Conservation (phyloP, 768 basidiomycete genomes). For the Naematelia aurantialba region DNA sequence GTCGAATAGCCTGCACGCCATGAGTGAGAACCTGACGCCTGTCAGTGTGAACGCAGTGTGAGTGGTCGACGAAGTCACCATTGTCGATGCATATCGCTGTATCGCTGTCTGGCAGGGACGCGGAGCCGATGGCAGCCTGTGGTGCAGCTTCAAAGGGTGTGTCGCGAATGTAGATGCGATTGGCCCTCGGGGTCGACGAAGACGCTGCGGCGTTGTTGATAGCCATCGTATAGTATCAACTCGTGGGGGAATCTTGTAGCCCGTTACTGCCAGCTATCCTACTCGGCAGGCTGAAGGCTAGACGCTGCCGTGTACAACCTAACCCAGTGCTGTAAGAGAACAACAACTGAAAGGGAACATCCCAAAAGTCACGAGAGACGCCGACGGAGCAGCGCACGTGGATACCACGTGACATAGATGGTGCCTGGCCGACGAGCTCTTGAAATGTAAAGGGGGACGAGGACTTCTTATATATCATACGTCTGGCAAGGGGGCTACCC, state of each 20-base stretch:
- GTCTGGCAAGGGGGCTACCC: too few relatives aligned
- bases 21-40: constrained; percentile 62
- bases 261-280: background rate
- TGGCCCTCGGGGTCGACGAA: constrained; percentile 14
- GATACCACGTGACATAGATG: background rate
- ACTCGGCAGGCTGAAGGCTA: too few relatives aligned
- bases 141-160: constrained; percentile 11
- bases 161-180: constrained; percentile 28
- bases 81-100: constrained; percentile 44
- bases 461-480: too few relatives aligned
- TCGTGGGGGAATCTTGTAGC: background rate
- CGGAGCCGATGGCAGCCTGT: constrained; percentile 29
- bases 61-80: constrained; percentile 18
- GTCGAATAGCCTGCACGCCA: constrained; percentile 80
- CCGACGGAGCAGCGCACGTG: background rate
- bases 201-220: constrained; percentile 20
- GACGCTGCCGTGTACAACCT: too few relatives aligned
- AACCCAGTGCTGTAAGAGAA: too few relatives aligned
- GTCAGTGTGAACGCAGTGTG: background rate
- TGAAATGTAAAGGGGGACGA: background rate
- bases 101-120: constrained; percentile 23
- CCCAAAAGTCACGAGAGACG: too few relatives aligned
- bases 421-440: background rate
- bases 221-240: constrained; percentile 10
- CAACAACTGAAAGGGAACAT: too few relatives aligned